Conservation (phyloP, 768 basidiomycete genomes). For the Trametes cinnabarina region DNA sequence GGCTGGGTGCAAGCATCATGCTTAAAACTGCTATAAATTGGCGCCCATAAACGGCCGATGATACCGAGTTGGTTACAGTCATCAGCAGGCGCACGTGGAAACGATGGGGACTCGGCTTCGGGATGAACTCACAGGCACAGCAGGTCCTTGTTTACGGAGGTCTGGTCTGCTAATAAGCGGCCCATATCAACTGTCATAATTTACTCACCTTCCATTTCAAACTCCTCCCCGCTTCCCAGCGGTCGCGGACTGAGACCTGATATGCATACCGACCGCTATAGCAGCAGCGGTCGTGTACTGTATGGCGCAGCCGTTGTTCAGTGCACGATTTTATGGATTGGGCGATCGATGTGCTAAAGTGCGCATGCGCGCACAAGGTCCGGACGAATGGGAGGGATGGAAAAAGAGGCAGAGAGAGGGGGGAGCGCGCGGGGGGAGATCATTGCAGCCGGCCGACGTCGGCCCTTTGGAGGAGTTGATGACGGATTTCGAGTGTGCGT, state of each 20-base stretch:
- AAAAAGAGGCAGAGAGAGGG: conserved; percentile 15
- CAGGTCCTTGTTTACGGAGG: conserved; percentile 8
- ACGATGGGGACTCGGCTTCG: too few relatives aligned
- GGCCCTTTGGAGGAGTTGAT: conserved; percentile 21
- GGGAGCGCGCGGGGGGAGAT: conserved; percentile 16
- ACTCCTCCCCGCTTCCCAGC: conserved; percentile 5
- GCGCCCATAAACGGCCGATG: conserved; percentile 24
- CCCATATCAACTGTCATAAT: conserved; percentile 17
- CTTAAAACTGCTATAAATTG: conserved; percentile 20
- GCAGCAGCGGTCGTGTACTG: too few relatives aligned
- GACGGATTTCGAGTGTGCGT: conserved; percentile 10
- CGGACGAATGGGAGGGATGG: conserved; percentile 3
- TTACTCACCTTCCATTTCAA: conserved; percentile 5
- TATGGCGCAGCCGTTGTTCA: too few relatives aligned
- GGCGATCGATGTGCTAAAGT: neutral
- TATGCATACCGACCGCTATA: neutral
- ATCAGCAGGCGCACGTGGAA: conserved; percentile 15
- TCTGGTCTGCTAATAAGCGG: conserved; percentile 1
- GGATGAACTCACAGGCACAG: conserved; percentile 31
- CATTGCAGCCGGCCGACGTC: conserved; percentile 25
- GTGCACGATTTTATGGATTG: neutral
- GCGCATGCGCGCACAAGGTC: neutral
- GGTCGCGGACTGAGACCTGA: neutral
- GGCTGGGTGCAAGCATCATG: too few relatives aligned
- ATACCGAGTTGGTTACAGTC: conserved; percentile 20